phyloP scores from a whole-genome alignment of 495 filamentous ascomycete genomes.

The Chaetomium fimeti region DNA sequence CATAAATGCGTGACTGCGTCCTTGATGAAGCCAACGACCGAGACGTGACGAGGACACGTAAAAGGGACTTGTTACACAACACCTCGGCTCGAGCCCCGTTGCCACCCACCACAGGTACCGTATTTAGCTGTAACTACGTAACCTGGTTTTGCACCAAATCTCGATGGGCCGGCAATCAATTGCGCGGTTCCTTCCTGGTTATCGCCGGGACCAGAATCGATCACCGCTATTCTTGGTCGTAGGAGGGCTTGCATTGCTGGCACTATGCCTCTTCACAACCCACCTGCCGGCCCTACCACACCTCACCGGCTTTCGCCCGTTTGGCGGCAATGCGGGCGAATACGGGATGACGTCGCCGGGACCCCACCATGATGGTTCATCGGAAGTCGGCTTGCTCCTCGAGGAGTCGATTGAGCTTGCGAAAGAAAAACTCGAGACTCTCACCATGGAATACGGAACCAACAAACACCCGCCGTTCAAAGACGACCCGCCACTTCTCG shows the following conservation, averaged over 20 bases:
- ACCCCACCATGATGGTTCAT: neutral
- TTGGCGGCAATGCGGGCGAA: neutral
- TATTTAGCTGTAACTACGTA: neutral
- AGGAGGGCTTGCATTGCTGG: conserved; percentile 14
- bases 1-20: neutral
- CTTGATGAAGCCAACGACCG: neutral
- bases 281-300: conserved; percentile 10
- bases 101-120: neutral
- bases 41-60: neutral
- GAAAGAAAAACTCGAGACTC: conserved; percentile 4
- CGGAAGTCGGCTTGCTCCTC: neutral
- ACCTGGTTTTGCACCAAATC: neutral
- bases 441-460: conserved; percentile 29
- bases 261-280: conserved; percentile 19
- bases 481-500: conserved; percentile 32
- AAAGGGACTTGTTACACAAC: neutral
- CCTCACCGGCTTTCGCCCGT: neutral
- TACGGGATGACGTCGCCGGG: conserved; percentile 8
- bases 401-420: neutral
- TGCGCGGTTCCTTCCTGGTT: neutral
- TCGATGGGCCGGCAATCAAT: neutral
- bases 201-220: neutral
- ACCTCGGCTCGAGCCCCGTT: neutral
- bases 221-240: neutral
- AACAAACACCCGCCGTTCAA: conserved; percentile 35